Conservation (phyloP, 2,329 filamentous ascomycete genomes). For the Aspergillus bombycis region DNA sequence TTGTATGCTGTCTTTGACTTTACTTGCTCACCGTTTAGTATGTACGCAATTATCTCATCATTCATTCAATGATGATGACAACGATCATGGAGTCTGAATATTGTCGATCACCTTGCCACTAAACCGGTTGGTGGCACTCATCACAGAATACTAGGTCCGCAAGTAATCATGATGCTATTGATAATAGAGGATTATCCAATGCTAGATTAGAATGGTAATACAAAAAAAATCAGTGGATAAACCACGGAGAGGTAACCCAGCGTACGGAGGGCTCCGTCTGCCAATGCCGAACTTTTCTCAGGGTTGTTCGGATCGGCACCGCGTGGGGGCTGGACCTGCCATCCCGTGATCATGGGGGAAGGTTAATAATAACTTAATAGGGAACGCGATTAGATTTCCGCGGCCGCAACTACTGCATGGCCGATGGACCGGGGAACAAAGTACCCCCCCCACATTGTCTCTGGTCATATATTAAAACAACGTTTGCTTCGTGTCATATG, state of each 20-base stretch:
- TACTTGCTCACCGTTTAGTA: neutral
- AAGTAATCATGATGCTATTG: neutral
- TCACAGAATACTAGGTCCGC: neutral
- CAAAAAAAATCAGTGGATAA: neutral
- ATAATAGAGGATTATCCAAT: neutral
- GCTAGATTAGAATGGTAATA: neutral
- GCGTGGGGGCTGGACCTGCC: conserved; percentile 17
- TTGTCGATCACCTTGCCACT: conserved; percentile 1
- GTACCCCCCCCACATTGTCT: neutral
- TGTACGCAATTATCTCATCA: neutral
- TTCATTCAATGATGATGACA: neutral
- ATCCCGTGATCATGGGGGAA: neutral
- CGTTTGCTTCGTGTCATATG: conserved; percentile 1
- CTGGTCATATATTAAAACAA: neutral
- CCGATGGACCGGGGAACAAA: neutral
- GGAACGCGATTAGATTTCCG: neutral
- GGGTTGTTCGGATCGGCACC: neutral
- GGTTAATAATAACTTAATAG: neutral
- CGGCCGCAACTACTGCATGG: neutral
- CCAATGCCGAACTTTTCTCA: neutral
- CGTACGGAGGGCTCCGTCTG: neutral
- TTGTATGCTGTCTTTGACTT: neutral
- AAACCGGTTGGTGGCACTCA: neutral
- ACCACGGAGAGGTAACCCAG: neutral
- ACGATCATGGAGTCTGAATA: neutral